Evolutionary conservation across 352 stramenopile species (phyloP).

Genomic region (Blastocystis sp.): DNA sequence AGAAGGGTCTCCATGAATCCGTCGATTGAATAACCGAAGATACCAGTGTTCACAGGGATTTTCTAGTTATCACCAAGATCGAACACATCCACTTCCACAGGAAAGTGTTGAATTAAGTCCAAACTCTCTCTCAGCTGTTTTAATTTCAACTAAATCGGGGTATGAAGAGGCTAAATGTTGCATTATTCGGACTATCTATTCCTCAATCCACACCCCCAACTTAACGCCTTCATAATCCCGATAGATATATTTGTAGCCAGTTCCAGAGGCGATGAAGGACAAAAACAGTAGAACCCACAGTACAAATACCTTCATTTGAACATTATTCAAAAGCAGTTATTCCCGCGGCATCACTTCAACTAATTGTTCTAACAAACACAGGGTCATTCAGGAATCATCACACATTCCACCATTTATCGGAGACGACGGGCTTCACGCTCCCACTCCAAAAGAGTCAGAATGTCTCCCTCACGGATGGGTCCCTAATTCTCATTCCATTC

Average conservation of each 20-base stretch:
- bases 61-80: not conserved
- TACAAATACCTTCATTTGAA: too few relatives aligned
- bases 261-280: not conserved
- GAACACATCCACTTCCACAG: not conserved
- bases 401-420: constrained; percentile 75
- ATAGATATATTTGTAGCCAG: constrained; percentile 2
- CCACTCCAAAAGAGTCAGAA: constrained; percentile 98
- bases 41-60: constrained; percentile 40
- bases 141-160: constrained; percentile 36
- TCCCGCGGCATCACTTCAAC: too few relatives aligned
- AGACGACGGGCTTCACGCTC: constrained; percentile 95
- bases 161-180: not conserved
- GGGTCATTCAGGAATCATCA: constrained; percentile 10
- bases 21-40: constrained; percentile 29
- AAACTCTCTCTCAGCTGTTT: constrained; percentile 14
- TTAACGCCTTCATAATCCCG: not conserved
- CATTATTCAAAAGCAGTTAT: too few relatives aligned
- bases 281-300: not conserved
- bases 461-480: constrained; percentile 77
- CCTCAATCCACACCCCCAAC: not conserved
- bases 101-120: not conserved
- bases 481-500: not conserved
- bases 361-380: constrained; percentile 9
- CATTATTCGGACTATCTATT: constrained; percentile 38
- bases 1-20: not conserved